phyloP scores from a whole-genome alignment of 1,139 yeast species.

The Debaryomyces fabryi region DNA sequence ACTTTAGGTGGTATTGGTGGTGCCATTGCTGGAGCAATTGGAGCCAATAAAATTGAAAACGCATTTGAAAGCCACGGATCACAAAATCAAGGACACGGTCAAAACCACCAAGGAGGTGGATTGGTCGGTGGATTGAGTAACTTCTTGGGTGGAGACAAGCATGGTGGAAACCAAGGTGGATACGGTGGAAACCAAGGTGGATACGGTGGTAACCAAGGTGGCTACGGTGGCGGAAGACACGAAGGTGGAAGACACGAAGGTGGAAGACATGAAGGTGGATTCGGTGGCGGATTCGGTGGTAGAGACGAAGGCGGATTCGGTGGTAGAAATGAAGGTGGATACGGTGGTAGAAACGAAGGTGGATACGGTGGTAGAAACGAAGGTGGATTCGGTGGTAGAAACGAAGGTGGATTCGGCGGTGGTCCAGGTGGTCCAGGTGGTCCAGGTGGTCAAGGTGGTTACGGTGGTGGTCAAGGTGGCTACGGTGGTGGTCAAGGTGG shows the following conservation, averaged over 20 bases:
- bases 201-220: conserved; percentile 12
- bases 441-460: conserved; percentile 9
- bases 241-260: conserved; percentile 14
- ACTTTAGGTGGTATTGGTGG: conserved; percentile 59
- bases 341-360: conserved; percentile 16
- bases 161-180: conserved; percentile 12
- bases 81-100: conserved; percentile 4
- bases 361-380: conserved; percentile 14
- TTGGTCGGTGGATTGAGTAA: conserved; percentile 12
- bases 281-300: conserved; percentile 17
- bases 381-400: conserved; percentile 14
- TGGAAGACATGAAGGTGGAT: conserved; percentile 11
- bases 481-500: conserved; percentile 14
- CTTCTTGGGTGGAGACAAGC: conserved; percentile 16
- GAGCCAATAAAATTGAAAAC: conserved; percentile 58
- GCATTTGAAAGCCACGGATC: conserved; percentile 25
- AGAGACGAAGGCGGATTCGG: conserved; percentile 17
- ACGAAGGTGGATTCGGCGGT: conserved; percentile 9
- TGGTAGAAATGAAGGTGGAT: conserved; percentile 16
- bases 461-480: conserved; percentile 10
- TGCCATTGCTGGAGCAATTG: conserved; percentile 62
- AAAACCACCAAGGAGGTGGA: conserved; percentile 13
- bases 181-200: conserved; percentile 10
- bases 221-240: conserved; percentile 14
- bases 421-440: conserved; percentile 12